A percentile compares a stretch with the other conserved stretches of the same genome.
These are phyloP conservation scores for Tetragonia tetragonoides DNA, from an alignment of 148 eudicot genomes.

Conservation along the genomic window DNA sequence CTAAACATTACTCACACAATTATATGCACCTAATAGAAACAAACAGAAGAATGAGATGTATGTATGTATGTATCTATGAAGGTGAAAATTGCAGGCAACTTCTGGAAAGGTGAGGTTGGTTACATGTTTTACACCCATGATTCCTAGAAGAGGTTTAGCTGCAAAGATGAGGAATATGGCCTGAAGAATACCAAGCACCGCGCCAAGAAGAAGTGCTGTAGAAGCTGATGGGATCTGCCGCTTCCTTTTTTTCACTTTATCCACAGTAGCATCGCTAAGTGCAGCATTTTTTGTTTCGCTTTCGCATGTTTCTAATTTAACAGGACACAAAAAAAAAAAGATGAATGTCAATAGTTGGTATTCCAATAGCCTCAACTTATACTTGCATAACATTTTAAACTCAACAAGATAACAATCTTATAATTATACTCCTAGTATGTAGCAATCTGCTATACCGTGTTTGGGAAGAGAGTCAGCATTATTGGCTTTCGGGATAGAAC, in stretches of 20 bases:
- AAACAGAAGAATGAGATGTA: too few species aligned
- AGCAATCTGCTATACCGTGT: conserved; percentile 23
- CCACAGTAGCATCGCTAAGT: conserved; percentile 9
- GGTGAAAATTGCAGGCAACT: too few species aligned
- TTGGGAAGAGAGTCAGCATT: conserved; percentile 15
- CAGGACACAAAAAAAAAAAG: too few species aligned
- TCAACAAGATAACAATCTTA: too few species aligned
- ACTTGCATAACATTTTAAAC: too few species aligned
- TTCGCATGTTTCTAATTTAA: conserved; percentile 19
- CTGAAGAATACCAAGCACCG: conserved; percentile 70
- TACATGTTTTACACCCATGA: conserved; percentile 86
- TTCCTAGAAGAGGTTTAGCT: conserved; percentile 60
- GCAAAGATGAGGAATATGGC: conserved; percentile 55
- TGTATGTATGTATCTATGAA: too few species aligned
- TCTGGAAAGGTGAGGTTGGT: conserved; percentile 17
- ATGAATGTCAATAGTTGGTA: too few species aligned
- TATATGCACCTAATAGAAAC: not conserved
- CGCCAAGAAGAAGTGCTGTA: conserved; percentile 72
- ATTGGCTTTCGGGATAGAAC: conserved; percentile 14
- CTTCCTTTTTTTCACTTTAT: conserved; percentile 23
- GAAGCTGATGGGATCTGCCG: conserved; percentile 92
- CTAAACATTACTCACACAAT: conserved; percentile 8
- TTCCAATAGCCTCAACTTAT: too few species aligned
- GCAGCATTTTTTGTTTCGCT: conserved; percentile 16
- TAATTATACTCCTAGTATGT: too few species aligned